Evolutionary conservation across 2,329 filamentous ascomycete species (phyloP), one percentile per base, ranked within the genome.

Genomic region (Fusarium sp.): DNA sequence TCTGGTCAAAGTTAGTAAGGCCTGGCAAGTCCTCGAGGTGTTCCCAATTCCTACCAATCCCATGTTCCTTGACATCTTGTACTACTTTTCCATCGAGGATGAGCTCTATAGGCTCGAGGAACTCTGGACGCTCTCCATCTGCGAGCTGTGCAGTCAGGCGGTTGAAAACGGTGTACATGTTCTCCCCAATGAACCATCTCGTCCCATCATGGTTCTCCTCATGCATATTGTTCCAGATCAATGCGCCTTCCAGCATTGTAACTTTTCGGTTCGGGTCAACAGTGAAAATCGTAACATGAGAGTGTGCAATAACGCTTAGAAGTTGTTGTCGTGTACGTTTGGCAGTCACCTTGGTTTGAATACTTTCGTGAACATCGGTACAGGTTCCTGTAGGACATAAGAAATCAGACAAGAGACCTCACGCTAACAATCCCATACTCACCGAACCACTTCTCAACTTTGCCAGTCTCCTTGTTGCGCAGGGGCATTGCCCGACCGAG

Each of bases 391-490:
- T 25, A 6, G 6, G 15, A 15, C 4, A 25, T 19, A 15, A 41
- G 32, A 6, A 31, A 19, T 48, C 25, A 49, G 23, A 13, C 8
- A 23, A 8, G 2, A n/a, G 27, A 14, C 21, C 6, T 3, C 33
- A 37, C 9, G n/a, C n/a, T 7, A 15, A 19, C 27, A 27, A 31
- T 19, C 39, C 6, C 14, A 66, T 76, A 66, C 76, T 61, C 70
- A 77, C 89, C 91, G 67, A 91, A 92, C 90, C 90, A 93, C 70
- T 90, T 92, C 55, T 91, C 80, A 44, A 93, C 91, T 43, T 82
- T 78, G 2, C 88, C 89, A 0, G 84, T 84, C 39, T 88, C 82
- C 59, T 82, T 83, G 57, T 91, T 86, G 35, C 81, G 81, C 67
- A 92, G 80, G 0, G 91, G 89, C 13, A 90, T 73, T 1, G 90